Evolutionary conservation across 306 rosid genomes (phyloP).

Genomic region (Acmispon strigosus): DNA sequence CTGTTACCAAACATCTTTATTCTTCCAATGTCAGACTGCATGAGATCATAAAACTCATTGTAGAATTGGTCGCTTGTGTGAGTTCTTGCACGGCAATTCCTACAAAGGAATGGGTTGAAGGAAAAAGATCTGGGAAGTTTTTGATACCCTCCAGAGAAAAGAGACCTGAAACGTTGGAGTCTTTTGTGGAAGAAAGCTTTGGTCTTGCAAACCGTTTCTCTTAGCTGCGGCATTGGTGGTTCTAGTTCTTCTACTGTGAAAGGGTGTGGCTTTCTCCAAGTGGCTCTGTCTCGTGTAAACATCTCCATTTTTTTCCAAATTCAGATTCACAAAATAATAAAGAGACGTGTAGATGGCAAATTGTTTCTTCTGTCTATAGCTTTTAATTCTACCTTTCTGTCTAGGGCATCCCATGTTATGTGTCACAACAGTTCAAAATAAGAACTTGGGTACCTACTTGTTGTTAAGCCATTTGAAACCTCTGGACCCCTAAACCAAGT

Average conservation of each 20-base stretch:
- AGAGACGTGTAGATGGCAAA: constrained; percentile 26
- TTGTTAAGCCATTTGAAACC: neutral
- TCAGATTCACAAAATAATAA: constrained; percentile 15
- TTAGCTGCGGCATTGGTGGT: constrained; percentile 53
- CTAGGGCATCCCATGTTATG: constrained; percentile 6
- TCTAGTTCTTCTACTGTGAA: constrained; percentile 21
- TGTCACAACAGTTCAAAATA: constrained; percentile 13
- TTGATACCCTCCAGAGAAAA: constrained; percentile 53
- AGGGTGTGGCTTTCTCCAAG: constrained; percentile 19
- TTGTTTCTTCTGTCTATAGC: constrained; percentile 17
- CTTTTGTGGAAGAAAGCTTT: constrained; percentile 37
- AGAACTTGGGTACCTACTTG: neutral
- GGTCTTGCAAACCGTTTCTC: constrained; percentile 50
- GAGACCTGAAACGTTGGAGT: constrained; percentile 42
- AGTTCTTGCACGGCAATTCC: constrained; percentile 29
- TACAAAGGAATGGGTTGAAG: constrained; percentile 43
- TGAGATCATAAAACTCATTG: constrained; percentile 58
- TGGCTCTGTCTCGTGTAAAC: constrained; percentile 20
- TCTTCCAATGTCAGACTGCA: constrained; percentile 49
- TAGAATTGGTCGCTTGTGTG: constrained; percentile 46
- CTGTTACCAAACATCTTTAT: constrained; percentile 23
- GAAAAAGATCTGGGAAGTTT: constrained; percentile 63
- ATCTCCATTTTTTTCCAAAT: constrained; percentile 28
- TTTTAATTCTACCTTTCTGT: constrained; percentile 26
- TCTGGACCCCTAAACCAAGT: no score